These are phyloP conservation scores for Solanum etuberosum DNA, from an alignment of 257 asterid genomes.

Conservation along the genomic window DNA sequence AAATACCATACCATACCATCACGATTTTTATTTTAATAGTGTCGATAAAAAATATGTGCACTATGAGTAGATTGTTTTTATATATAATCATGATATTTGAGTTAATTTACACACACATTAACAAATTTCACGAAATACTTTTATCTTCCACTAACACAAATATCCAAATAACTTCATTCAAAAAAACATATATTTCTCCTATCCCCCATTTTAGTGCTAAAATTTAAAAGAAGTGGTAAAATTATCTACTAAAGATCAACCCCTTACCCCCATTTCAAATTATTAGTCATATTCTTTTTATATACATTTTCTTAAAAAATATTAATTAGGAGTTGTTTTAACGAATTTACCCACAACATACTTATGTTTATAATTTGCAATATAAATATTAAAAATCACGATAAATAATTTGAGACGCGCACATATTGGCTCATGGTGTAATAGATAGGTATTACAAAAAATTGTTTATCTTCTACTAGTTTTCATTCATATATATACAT, in stretches of 20 bases:
- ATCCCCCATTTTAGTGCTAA: neutral
- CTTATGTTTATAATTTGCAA: too few relatives aligned
- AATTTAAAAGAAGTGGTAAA: too few relatives aligned
- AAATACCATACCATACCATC: neutral
- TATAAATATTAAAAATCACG: rapidly evolving
- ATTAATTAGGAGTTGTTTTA: neutral
- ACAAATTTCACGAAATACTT: neutral
- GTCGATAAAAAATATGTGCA: too few relatives aligned
- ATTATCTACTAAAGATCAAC: neutral
- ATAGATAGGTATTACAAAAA: neutral
- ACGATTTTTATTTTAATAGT: neutral
- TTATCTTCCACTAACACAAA: neutral
- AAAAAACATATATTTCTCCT: neutral
- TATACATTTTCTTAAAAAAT: too few relatives aligned
- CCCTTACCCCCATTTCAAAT: too few relatives aligned
- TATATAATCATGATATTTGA: neutral
- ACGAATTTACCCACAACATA: too few relatives aligned
- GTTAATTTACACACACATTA: neutral
- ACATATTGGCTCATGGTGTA: neutral
- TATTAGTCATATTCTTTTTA: neutral
- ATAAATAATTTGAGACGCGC: neutral
- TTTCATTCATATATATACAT: too few relatives aligned
- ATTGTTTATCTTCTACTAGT: neutral
- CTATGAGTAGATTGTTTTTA: neutral
- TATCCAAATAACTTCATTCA: neutral